phyloP scores from a whole-genome alignment of 2,329 filamentous ascomycete species.

The Chaetomium globosum region DNA sequence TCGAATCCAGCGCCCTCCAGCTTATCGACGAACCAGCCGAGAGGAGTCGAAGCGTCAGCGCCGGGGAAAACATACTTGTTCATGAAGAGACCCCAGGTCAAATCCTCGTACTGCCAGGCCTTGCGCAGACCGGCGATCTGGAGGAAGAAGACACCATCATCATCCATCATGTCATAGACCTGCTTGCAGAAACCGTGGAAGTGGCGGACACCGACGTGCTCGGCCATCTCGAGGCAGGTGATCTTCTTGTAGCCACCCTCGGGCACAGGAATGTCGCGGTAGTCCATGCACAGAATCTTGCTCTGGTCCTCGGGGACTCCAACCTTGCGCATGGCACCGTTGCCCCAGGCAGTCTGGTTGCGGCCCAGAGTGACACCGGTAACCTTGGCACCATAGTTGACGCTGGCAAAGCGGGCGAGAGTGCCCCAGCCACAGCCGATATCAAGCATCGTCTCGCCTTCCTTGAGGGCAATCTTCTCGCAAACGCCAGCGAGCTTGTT shows the following conservation, averaged over 20 bases:
- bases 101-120: conserved; percentile 95
- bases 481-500: conserved; percentile 96
- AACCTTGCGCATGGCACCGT: conserved; percentile 79
- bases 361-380: conserved; percentile 91
- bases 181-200: conserved; percentile 79
- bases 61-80: conserved; percentile 99
- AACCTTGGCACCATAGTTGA: conserved; percentile 81
- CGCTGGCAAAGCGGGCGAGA: conserved; percentile 86
- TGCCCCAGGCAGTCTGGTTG: conserved; percentile 97
- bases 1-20: conserved; percentile 88
- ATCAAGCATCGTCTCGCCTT: conserved; percentile 82
- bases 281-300: conserved; percentile 93
- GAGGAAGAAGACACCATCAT: conserved; percentile 93
- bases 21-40: conserved; percentile 82
- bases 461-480: conserved; percentile 86
- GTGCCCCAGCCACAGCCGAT: conserved; percentile 99
- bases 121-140: conserved; percentile 94
- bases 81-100: conserved; percentile 98
- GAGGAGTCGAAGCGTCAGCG: conserved; percentile 90
- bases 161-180: conserved; percentile 92
- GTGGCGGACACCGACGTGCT: conserved; percentile 95
- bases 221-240: conserved; percentile 96
- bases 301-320: conserved; percentile 86
- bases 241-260: conserved; percentile 87
- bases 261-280: conserved; percentile 86